These are phyloP conservation scores for Melampsora occidentalis DNA, from an alignment of 1,284 basidiomycete genomes.

Conservation along the genomic window DNA sequence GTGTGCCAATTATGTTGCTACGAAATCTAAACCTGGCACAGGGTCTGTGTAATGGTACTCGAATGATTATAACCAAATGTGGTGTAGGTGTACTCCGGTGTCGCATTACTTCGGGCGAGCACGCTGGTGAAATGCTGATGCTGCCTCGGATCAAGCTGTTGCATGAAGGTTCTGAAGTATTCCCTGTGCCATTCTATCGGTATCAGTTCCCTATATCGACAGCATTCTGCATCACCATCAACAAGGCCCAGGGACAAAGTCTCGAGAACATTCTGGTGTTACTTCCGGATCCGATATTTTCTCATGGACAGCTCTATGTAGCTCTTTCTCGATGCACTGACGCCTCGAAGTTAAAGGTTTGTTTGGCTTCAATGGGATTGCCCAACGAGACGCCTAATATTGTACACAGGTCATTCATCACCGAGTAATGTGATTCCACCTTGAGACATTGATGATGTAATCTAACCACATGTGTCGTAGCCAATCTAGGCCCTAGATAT, in stretches of 20 bases:
- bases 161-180: background rate
- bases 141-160: background rate
- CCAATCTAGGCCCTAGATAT: too few species aligned
- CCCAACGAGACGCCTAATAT: too few species aligned
- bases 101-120: background rate
- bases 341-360: too few species aligned
- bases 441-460: too few species aligned
- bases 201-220: background rate
- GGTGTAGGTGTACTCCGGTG: background rate
- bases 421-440: too few species aligned
- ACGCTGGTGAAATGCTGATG: background rate
- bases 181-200: background rate
- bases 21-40: background rate
- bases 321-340: background rate
- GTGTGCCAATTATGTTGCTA: background rate
- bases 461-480: too few species aligned
- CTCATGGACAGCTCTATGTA: constrained; percentile 16
- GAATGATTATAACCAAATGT: background rate
- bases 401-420: too few species aligned
- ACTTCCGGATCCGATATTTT: constrained; percentile 1
- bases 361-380: too few species aligned
- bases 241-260: constrained; percentile 14
- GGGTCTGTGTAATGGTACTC: constrained; percentile 5
- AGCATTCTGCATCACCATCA: constrained; percentile 20
- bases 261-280: background rate